Base-by-base conservation (phyloP, 2,329 filamentous ascomycete genomes). In the Thielaviopsis cerberus region DNA sequence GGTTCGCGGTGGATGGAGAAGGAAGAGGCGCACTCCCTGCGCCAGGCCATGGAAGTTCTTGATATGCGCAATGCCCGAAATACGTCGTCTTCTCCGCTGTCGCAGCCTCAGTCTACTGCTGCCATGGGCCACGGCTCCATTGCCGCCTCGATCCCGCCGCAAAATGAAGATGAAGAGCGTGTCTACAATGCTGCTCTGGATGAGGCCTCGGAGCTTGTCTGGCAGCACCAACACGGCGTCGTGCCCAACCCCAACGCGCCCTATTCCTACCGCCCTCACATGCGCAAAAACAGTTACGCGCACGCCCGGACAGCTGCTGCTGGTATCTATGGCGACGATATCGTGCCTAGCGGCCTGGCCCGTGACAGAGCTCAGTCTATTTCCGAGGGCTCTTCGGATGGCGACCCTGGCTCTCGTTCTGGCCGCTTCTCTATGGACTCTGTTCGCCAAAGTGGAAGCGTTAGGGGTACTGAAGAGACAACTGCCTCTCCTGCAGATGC, bases 1-100 rank as follows among this genome's bases (percentile, higher is more conserved):
- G 84, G 83, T 20, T 79, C 82, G 66, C 74, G 85, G 64, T 88
- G 85, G 83, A 86, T 87, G 79, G 86, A 90, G 68, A 86, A 85
- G 67, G 84, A 88, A 66, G 86, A 90, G 69, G 83, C 80, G 3
- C 76, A 77, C 37, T 84, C 84, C 22, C 69, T 90, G 60, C 78
- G 83, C 20, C 76, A 81, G 61, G 85, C 86, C 11, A 80, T 90
- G 75, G 80, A 88, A 63, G 82, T 86, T 64, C 79, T 89, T 76
- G 79, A 86, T 60, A 62, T 85, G 51, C 73, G 73, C 57, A 69
- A 73, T 27, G 64, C 66, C 45, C 58, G 61, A 22, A 64, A 67
- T 51, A 65, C 62, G 6, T 58, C 48, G 10, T 58, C 34, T 15
- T 54, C 59, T 24, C 55, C 59, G 1, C 34, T 56, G 17, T 50